These are phyloP conservation scores for Candida insectorum DNA, from an alignment of 805 yeast species.

Conservation along the genomic window DNA sequence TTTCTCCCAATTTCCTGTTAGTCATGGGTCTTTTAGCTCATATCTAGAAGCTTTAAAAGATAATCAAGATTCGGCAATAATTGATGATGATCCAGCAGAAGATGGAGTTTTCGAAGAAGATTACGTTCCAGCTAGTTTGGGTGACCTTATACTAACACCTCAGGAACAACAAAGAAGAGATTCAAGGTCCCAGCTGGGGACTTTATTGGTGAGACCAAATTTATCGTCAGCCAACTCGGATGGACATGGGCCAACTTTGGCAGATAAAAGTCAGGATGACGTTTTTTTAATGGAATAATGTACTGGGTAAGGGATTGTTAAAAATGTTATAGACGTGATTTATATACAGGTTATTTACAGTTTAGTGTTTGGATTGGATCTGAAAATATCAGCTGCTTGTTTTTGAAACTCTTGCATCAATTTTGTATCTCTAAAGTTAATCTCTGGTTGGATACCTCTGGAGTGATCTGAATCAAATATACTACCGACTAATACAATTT, in stretches of 20 bases:
- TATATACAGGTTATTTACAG: slow-evolving; percentile 5
- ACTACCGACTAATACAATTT: slow-evolving; percentile 37
- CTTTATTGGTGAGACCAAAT: slow-evolving; percentile 33
- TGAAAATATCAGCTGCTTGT: slow-evolving; percentile 37
- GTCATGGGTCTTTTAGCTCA: slow-evolving; percentile 12
- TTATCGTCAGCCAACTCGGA: too few species aligned
- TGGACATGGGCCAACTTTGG: too few species aligned
- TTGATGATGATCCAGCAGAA: slow-evolving; percentile 20
- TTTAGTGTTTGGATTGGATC: slow-evolving; percentile 27
- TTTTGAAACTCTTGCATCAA: slow-evolving; percentile 26
- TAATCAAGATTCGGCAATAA: slow-evolving; percentile 8
- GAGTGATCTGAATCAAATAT: slow-evolving; percentile 35
- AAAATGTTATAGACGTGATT: slow-evolving; percentile 6
- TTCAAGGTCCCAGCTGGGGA: slow-evolving; percentile 53
- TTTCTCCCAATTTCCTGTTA: slow-evolving; percentile 9
- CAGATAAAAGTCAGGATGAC: slow-evolving; percentile 6
- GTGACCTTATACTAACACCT: slow-evolving; percentile 75
- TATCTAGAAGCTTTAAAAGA: slow-evolving; percentile 9
- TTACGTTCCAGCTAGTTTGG: slow-evolving; percentile 74
- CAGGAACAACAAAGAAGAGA: slow-evolving; percentile 69
- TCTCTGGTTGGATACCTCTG: slow-evolving; percentile 37
- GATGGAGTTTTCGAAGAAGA: slow-evolving; percentile 56
- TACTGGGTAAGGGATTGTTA: too few species aligned
- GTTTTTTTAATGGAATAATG: slow-evolving; percentile 39
- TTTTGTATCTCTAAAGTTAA: slow-evolving; percentile 16